Evolutionary conservation across 495 filamentous ascomycete genomes (phyloP), one percentile per base, ranked within the genome.

Genomic region (Daldinia vernicosa): DNA sequence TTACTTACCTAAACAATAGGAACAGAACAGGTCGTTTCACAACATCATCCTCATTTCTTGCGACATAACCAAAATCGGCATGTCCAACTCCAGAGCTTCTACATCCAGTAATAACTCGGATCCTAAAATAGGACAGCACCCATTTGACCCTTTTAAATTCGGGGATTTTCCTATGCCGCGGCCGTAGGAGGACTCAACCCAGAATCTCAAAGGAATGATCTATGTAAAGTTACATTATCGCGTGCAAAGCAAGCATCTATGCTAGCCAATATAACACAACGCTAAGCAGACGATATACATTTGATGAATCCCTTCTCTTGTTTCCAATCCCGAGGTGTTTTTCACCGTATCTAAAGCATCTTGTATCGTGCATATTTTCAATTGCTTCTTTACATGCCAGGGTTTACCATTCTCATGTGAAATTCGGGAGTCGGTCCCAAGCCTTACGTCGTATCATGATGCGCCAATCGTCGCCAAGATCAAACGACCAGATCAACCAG

Each of bases 41-140:
- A 66, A 19, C 22, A 45, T 14, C 59, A 64, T 58, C 53, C 63
- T 61, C 45, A 40, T 58, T 39, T 62, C 32, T 50, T 9, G 6
- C 15, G 0, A 24, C 24, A 28, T 51, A 35, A 53, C 50, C 27
- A 30, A 53, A 28, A 1, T n/a, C 4, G 26, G 50, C 50, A 30
- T 53, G 50, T 53, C 50, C 24, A 53, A 40, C 32, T 35, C 0
- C 30, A 43, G 11, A 65, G 40, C 53, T 56, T 65, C 64, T 58
- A 59, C 33, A 61, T 68, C 40, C 55, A 57, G 45, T 51, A 64
- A 59, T 14, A 35, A 14, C 30, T 33, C 8, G 37, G 15, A 33
- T 65, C 70, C 50, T 27, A 72, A 72, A 69, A 72, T 72, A 72
- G 70, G 47, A 67, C 53, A 39, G 39, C 37, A 52, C 50, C 32